These are phyloP conservation scores for Trichoderma sp. DNA, from an alignment of 2,329 filamentous ascomycete species.

Conservation along the genomic window DNA sequence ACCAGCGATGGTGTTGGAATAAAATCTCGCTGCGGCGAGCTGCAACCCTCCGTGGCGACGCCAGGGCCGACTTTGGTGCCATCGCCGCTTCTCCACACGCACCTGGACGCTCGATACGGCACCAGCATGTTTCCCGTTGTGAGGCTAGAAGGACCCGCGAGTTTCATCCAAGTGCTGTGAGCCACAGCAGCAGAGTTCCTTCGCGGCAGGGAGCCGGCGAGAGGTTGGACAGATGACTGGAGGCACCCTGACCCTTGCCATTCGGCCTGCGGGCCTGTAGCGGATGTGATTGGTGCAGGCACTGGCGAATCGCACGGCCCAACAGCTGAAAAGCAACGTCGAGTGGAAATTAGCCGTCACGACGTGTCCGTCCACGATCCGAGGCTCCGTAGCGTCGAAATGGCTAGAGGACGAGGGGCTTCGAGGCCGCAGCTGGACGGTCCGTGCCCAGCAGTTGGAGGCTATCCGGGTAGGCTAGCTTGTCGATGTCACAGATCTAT, in stretches of 20 bases:
- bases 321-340: neutral
- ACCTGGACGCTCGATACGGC: conserved; percentile 21
- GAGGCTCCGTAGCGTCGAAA: conserved; percentile 3
- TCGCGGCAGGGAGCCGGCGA: neutral
- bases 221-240: neutral
- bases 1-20: conserved; percentile 9
- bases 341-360: conserved; percentile 14
- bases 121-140: conserved; percentile 10
- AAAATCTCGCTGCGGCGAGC: neutral
- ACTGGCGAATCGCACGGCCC: neutral
- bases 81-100: conserved; percentile 25
- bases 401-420: neutral
- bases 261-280: neutral
- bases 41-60: conserved; percentile 7
- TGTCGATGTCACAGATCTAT: conserved; percentile 12
- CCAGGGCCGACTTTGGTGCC: conserved; percentile 19
- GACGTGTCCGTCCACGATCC: neutral
- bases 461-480: conserved; percentile 7
- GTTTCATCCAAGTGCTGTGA: conserved; percentile 6
- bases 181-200: neutral
- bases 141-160: conserved; percentile 5
- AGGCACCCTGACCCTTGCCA: too few species aligned
- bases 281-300: neutral
- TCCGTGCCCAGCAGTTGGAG: conserved; percentile 9
- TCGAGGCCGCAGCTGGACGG: conserved; percentile 4